phyloP scores from a whole-genome alignment of 768 basidiomycete species.

The Tremella mesenterica region DNA sequence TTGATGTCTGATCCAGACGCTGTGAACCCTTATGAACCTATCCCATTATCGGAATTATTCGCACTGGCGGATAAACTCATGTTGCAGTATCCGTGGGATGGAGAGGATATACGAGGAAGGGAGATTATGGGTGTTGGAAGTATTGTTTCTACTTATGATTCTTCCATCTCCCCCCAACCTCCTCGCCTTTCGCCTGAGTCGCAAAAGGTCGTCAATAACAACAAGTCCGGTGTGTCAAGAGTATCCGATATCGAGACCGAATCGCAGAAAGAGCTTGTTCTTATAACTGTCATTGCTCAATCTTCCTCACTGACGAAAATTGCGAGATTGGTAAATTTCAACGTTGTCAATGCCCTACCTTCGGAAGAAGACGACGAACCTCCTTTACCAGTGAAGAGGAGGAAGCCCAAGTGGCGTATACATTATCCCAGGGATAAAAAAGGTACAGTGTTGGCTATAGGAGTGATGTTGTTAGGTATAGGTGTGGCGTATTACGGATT shows the following conservation, averaged over 20 bases:
- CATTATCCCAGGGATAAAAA: slow-evolving; percentile 12
- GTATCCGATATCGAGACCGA: not conserved
- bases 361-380: slow-evolving; percentile 19
- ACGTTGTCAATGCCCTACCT: slow-evolving; percentile 21
- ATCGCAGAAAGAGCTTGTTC: not conserved
- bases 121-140: slow-evolving; percentile 41
- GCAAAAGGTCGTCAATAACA: not conserved
- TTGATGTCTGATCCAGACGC: slow-evolving; percentile 7
- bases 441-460: slow-evolving; percentile 20
- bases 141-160: slow-evolving; percentile 35
- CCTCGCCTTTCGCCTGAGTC: not conserved
- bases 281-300: not conserved
- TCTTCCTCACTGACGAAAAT: slow-evolving; percentile 8
- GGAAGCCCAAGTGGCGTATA: slow-evolving; percentile 2
- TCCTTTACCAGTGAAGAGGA: not conserved
- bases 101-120: slow-evolving; percentile 22
- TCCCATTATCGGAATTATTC: slow-evolving; percentile 40
- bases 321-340: slow-evolving; percentile 11
- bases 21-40: slow-evolving; percentile 31
- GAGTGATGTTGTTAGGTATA: slow-evolving; percentile 20
- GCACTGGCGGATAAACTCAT: slow-evolving; percentile 30
- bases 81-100: slow-evolving; percentile 32
- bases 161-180: slow-evolving; percentile 8
- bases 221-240: not conserved
- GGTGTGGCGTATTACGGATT: slow-evolving; percentile 24